Conservation (phyloP, 1,284 basidiomycete species). For the Coniferiporia sulphurascens region DNA sequence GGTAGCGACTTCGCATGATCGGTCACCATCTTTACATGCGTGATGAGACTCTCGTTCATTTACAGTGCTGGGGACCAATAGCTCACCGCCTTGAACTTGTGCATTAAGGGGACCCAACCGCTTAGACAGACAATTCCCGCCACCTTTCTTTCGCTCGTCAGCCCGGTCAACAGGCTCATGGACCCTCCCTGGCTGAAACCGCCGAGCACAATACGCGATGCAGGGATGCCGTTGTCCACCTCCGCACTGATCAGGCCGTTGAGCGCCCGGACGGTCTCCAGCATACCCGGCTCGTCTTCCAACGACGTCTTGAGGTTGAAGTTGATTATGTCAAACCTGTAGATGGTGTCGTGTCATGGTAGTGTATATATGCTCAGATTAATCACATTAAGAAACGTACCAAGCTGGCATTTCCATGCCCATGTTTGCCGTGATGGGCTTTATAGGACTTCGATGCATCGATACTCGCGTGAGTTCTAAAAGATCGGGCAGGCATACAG, state of each 20-base stretch:
- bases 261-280: conserved; percentile 55
- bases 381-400: conserved; percentile 32
- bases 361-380: neutral
- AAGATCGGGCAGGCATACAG: neutral
- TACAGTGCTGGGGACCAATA: neutral
- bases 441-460: conserved; percentile 40
- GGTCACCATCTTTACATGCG: conserved; percentile 45
- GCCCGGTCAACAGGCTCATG: conserved; percentile 70
- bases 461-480: neutral
- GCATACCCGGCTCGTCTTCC: conserved; percentile 76
- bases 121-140: conserved; percentile 72
- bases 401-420: conserved; percentile 69
- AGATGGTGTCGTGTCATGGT: neutral
- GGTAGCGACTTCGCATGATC: conserved; percentile 57
- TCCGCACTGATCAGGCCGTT: conserved; percentile 72
- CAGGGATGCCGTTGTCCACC: conserved; percentile 63
- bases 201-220: conserved; percentile 69
- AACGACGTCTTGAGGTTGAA: conserved; percentile 50
- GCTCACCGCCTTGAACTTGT: conserved; percentile 61
- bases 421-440: conserved; percentile 63
- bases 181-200: conserved; percentile 88
- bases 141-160: conserved; percentile 64
- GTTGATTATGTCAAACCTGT: conserved; percentile 74
- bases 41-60: neutral
- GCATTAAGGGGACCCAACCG: conserved; percentile 68